Conservation (phyloP, 106 monocot genomes). For the Dioscorea alata region DNA sequence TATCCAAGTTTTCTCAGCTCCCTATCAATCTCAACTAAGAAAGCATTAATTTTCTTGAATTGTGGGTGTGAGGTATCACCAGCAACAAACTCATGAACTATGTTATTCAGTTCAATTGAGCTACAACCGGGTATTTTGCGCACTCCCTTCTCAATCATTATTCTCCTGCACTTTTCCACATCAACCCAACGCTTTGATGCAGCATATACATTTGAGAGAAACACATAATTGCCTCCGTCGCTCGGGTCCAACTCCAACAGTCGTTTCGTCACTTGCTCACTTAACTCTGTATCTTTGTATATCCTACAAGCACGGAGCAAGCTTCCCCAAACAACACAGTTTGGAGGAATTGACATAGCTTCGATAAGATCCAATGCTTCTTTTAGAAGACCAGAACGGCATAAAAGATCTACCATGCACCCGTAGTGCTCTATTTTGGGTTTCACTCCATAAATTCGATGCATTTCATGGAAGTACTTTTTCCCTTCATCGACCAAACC, state of each 20-base stretch:
- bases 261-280: conserved; percentile 23
- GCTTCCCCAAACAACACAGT: conserved; percentile 37
- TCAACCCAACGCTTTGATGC: conserved; percentile 32
- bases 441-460: conserved; percentile 18
- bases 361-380: conserved; percentile 37
- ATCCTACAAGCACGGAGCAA: conserved; percentile 39
- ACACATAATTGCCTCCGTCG: conserved; percentile 50
- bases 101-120: conserved; percentile 35
- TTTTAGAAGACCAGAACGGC: conserved; percentile 31
- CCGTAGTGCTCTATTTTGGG: conserved; percentile 62
- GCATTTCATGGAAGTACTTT: conserved; percentile 39
- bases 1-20: conserved; percentile 41
- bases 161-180: conserved; percentile 33
- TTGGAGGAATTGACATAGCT: conserved; percentile 33
- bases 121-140: conserved; percentile 52
- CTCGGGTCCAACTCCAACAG: conserved; percentile 32
- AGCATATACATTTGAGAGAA: conserved; percentile 44
- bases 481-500: conserved; percentile 45
- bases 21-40: conserved; percentile 23
- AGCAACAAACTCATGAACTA: conserved; percentile 38
- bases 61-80: conserved; percentile 44
- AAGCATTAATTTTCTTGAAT: conserved; percentile 26
- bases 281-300: conserved; percentile 21
- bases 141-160: conserved; percentile 37
- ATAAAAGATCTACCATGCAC: conserved; percentile 51